Base-by-base conservation (phyloP, 1,284 basidiomycete species). In the Hymenochaete sp. region DNA sequence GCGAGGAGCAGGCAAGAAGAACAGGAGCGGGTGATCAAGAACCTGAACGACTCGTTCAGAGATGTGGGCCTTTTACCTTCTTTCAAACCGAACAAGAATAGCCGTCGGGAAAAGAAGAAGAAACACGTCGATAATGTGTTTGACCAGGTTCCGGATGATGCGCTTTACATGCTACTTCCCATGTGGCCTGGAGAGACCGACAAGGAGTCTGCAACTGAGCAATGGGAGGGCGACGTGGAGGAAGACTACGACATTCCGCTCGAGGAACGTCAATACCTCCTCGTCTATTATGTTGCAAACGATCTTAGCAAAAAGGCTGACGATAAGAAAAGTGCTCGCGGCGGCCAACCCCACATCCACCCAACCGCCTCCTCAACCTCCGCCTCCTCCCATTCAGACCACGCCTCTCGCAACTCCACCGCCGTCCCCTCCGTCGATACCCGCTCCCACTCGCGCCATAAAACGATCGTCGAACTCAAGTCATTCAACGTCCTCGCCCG, bases 111-210 rank as follows among this genome's bases (percentile, higher is more conserved):
- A 18, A 42, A 42, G 24, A 45, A 38, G 7, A 48, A 40, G 29
- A 40, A 35, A n/a, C 25, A n/a, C 26, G 52, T 37, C 35, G 52
- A 47, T 16, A 68, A 78, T 41, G 70, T 84, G 49, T 77, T 87
- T 50, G 71, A 73, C 38, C 67, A 73, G 33, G 69, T 86, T 21
- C 79, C 81, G 0, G 62, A 73, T 3, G 80, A 86, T 16, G 73
- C 73, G 21, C 63, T 86, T 36, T 85, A 81, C 59, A 87, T 88
- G 85, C 68, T 88, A 16, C 66, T 88, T n/a, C 84, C 84, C 3
- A 67, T 88, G 28, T 88, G 84, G 83, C 77, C 81, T 8, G 73
- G 77, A n/a, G 79, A 82, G 54, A 82, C 75, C 0, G 83, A 83
- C 56, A 56, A 70, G 0, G 54, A 57, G 13, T 59, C 55, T 33